Evolutionary conservation across 2,329 filamentous ascomycete genomes (phyloP), one percentile per base, ranked within the genome.

Genomic region (Gyromitra esculenta): DNA sequence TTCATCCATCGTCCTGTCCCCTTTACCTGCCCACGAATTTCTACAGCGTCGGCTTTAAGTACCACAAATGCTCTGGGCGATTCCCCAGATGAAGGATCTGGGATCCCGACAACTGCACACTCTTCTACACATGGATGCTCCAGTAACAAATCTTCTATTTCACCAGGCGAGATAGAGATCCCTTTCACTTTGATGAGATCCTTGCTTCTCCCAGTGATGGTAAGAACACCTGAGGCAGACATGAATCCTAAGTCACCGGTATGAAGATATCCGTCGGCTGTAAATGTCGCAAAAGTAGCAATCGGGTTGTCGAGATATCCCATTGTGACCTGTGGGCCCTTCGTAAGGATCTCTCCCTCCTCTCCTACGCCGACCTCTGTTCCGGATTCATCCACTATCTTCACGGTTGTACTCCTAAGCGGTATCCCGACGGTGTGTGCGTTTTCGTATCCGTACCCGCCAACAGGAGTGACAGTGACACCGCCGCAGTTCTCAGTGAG

Each of bases 361-460:
- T 91, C 84, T 59, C 88, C 92, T 0, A 86, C 84, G 0, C 87
- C 84, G 0, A 95, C 86, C 80, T 92, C 90, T 57, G 85, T 85
- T 62, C 86, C 87, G 5, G 85, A 84, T n/a, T 85, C 83, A 81
- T 93, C 90, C 25, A 94, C 88, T 78, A 95, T 92, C 84, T 96
- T 96, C 65, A 92, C 91, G 4, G 71, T 76, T n/a, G 94, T 90
- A 81, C 94, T 96, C 0, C 94, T 91, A n/a, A 95, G 83, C 52
- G 97, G 85, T 62, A 87, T 89, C 13, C 94, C 94, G 0, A 95
- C 68, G 5, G 66, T 76, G 18, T 70, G 37, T 6, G 75, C 56
- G 25, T 60, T 62, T 25, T 63, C 75, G 18, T 77, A 73, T 15
- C 84, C 84, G 77, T 87, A 89, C 62, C 86, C 85, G 0, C 85